These are phyloP conservation scores for Abrus pulchellus DNA, from an alignment of 306 rosid genomes.

Conservation along the genomic window DNA sequence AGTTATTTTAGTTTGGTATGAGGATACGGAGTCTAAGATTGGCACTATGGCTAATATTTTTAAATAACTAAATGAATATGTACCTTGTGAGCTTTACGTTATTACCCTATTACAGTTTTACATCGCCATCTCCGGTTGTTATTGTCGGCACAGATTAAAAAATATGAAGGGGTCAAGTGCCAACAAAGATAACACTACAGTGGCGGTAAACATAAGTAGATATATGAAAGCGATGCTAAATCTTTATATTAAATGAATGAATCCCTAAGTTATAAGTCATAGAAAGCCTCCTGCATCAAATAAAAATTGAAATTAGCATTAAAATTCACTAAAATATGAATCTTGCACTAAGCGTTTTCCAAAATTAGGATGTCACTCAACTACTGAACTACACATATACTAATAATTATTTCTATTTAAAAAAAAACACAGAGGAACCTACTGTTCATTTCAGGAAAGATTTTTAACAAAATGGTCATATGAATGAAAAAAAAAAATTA, in stretches of 20 bases:
- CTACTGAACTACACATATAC: background rate
- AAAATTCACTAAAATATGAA: background rate
- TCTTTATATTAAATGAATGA: constrained; percentile 16
- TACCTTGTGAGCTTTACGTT: background rate
- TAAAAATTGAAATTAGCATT: background rate
- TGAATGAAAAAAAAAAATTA: background rate
- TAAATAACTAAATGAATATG: background rate
- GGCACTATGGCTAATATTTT: constrained; percentile 3
- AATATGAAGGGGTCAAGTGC: background rate
- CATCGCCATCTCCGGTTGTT: constrained; percentile 12
- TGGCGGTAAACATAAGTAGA: constrained; percentile 27
- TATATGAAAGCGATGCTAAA: constrained; percentile 37
- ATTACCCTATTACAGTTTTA: background rate
- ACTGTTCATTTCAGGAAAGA: background rate
- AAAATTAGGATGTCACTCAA: background rate
- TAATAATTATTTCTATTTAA: background rate
- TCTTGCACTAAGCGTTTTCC: background rate
- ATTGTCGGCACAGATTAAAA: background rate
- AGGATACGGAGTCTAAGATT: background rate
- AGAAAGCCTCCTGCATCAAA: background rate
- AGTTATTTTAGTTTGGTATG: constrained; percentile 19
- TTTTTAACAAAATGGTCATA: background rate
- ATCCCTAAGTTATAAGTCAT: background rate
- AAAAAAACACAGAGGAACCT: background rate
- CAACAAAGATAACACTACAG: constrained; percentile 26